A percentile compares a stretch with the other conserved stretches of the same genome.
phyloP scores from a whole-genome alignment of 2,329 filamentous ascomycete genomes.

The Sporothrix curviconia region DNA sequence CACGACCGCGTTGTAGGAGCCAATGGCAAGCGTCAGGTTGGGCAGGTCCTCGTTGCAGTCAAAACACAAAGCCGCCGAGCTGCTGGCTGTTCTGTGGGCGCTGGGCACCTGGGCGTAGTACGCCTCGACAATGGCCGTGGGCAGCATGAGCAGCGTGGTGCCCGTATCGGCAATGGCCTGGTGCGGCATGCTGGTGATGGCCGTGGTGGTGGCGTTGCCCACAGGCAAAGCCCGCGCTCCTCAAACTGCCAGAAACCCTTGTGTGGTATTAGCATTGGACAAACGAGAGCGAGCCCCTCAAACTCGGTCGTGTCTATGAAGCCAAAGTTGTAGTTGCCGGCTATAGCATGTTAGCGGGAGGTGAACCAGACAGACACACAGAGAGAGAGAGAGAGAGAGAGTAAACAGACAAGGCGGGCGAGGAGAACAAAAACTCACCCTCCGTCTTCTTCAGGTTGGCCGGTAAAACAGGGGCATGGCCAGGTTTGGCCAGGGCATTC shows the following conservation, averaged over 20 bases:
- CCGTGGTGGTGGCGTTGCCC: slow-evolving; percentile 21
- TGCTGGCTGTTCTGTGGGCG: slow-evolving; percentile 28
- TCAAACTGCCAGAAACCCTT: slow-evolving; percentile 55
- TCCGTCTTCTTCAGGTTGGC: slow-evolving; percentile 30
- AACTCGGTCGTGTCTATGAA: slow-evolving; percentile 49
- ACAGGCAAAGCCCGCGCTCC: slow-evolving; percentile 40
- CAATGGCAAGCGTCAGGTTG: slow-evolving; percentile 31
- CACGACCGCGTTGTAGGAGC: slow-evolving; percentile 28
- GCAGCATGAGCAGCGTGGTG: slow-evolving; percentile 36
- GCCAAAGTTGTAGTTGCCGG: slow-evolving; percentile 48
- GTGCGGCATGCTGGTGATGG: slow-evolving; percentile 25
- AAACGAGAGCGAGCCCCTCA: slow-evolving; percentile 47
- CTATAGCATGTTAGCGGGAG: slow-evolving; percentile 1
- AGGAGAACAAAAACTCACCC: slow-evolving; percentile 22
- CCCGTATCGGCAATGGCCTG: slow-evolving; percentile 36
- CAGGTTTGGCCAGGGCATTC: slow-evolving; percentile 26
- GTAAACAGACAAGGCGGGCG: not conserved
- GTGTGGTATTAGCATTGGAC: slow-evolving; percentile 39
- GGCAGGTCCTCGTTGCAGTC: slow-evolving; percentile 30
- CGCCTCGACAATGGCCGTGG: slow-evolving; percentile 29
- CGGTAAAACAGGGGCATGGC: slow-evolving; percentile 28
- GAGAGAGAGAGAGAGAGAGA: not conserved
- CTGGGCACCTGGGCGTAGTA: slow-evolving; percentile 35
- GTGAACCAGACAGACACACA: not conserved
- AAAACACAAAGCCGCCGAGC: slow-evolving; percentile 33